Percentiles rank a stretch among this genome's conserved stretches.
Evolutionary conservation across 768 basidiomycete genomes (phyloP).

Genomic region (Lanmaoa rubissima): DNA sequence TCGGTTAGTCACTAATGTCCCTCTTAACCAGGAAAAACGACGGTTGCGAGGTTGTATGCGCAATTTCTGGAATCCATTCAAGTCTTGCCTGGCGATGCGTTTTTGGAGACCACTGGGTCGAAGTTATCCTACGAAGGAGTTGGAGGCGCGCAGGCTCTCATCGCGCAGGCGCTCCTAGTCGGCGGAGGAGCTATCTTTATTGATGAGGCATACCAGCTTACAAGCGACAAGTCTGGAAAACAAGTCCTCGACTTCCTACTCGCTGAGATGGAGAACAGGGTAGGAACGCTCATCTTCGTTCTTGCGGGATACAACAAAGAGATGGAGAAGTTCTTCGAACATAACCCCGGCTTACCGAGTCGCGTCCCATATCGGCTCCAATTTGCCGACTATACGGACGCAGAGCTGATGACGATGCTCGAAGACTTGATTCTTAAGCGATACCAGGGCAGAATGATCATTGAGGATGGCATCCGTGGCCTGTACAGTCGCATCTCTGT

Average conservation of each 20-base stretch:
- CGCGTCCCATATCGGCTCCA: conserved; percentile 62
- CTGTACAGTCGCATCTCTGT: conserved; percentile 45
- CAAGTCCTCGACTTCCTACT: conserved; percentile 69
- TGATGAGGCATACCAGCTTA: conserved; percentile 72
- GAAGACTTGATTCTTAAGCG: conserved; percentile 45
- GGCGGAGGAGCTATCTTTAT: conserved; percentile 69
- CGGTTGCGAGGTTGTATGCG: conserved; percentile 53
- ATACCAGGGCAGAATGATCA: conserved; percentile 48
- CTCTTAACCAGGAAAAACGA: conserved; percentile 12
- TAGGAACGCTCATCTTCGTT: conserved; percentile 64
- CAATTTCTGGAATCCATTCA: conserved; percentile 56
- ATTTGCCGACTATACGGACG: conserved; percentile 61
- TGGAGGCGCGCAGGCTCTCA: conserved; percentile 18
- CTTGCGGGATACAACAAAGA: conserved; percentile 68
- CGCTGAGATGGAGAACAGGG: conserved; percentile 72
- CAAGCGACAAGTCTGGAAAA: conserved; percentile 43
- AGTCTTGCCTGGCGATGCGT: conserved; percentile 50
- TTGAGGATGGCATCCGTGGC: conserved; percentile 54
- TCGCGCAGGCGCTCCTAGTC: conserved; percentile 44
- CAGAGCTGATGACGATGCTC: conserved; percentile 56
- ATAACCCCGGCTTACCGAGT: conserved; percentile 66
- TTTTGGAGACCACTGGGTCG: conserved; percentile 64
- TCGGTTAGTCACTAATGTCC: background rate
- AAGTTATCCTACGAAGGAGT: conserved; percentile 58
- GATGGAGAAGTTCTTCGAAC: conserved; percentile 78